These are phyloP conservation scores for Phalaenopsis aphrodite DNA, from an alignment of 106 monocot species.

Conservation along the genomic window DNA sequence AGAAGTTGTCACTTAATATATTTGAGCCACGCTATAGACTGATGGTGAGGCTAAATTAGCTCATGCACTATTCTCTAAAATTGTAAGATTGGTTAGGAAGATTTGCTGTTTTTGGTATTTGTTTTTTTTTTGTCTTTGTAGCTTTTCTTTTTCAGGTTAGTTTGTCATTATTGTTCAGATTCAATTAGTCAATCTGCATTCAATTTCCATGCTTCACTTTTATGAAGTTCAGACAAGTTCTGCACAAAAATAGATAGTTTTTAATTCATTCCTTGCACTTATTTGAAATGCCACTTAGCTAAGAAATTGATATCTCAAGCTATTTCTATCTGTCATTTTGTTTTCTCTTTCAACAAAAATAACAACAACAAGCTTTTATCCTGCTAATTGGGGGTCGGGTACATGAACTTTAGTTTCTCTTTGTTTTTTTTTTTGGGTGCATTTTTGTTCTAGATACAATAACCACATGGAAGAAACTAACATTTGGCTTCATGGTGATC, in stretches of 20 bases:
- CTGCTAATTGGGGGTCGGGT: too few relatives aligned
- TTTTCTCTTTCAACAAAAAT: too few relatives aligned
- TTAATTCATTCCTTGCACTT: neutral
- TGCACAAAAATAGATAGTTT: too few relatives aligned
- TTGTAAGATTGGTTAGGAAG: neutral
- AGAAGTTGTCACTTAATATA: constrained; percentile 91
- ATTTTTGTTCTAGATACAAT: neutral
- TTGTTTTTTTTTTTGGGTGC: too few relatives aligned
- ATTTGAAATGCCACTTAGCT: neutral
- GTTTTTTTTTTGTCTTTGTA: neutral
- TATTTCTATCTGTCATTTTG: neutral
- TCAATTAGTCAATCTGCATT: neutral
- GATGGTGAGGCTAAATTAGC: constrained; percentile 50
- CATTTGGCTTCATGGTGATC: neutral
- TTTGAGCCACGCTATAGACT: constrained; percentile 99
- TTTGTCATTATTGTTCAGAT: neutral
- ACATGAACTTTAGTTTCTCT: too few relatives aligned
- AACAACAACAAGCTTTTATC: too few relatives aligned
- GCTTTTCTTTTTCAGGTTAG: neutral
- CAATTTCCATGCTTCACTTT: too few relatives aligned
- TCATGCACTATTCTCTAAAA: neutral
- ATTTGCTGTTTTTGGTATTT: constrained; percentile 2
- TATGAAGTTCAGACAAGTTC: too few relatives aligned
- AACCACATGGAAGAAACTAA: neutral
- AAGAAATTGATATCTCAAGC: neutral